Base-by-base conservation (phyloP, 2,329 filamentous ascomycete species). In the Colletotrichum lindemuthianum region DNA sequence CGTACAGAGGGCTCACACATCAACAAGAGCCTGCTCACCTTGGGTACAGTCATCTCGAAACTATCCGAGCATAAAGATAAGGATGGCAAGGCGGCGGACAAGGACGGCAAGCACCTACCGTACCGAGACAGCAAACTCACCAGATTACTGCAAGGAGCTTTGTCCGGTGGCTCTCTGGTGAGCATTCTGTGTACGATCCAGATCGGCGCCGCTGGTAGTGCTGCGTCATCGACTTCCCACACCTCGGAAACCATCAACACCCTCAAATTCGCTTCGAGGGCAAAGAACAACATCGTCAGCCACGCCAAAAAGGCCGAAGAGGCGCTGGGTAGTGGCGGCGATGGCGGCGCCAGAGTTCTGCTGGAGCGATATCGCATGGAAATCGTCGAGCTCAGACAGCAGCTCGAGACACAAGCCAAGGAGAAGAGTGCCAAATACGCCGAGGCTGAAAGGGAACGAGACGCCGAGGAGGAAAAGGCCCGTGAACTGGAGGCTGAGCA, bases 71-170 rank as follows among this genome's bases (percentile, higher is more conserved):
- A 90, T 72, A 97, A 96, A 74, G 92, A 97, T 45, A 95, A 93
- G 76, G 86, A 91, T 61, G 86, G 85, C 56, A 92, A 90, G 73
- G 81, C 84, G 6, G 84, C 79, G 13, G 93, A 96, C 71, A 94
- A 93, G 73, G 92, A 97, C 70, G 90, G 88, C 53, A 97, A 97
- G 76, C 96, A 99, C 84, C 78, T 99, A 68, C 96, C 96, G 3
- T 99, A 98, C 77, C 88, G 96, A 75, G 96, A 99, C 80, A 98
- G 94, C 84, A 99, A 99, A 77, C 87, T 99, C 70, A 99, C 96
- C 10, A 87, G 96, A 71, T 82, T 99, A 66, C 83, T 99, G 41
- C 96, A 99, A 79, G 92, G 93, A 44, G 96, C 96, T 3, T 81
- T 99, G 43, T 97, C 95, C 0, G 96, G 96, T 53, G 92, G 95